A percentile compares a stretch with the other conserved stretches of the same genome.
phyloP scores from a whole-genome alignment of 2,329 filamentous ascomycete genomes.

The Ophiostoma sp. region DNA sequence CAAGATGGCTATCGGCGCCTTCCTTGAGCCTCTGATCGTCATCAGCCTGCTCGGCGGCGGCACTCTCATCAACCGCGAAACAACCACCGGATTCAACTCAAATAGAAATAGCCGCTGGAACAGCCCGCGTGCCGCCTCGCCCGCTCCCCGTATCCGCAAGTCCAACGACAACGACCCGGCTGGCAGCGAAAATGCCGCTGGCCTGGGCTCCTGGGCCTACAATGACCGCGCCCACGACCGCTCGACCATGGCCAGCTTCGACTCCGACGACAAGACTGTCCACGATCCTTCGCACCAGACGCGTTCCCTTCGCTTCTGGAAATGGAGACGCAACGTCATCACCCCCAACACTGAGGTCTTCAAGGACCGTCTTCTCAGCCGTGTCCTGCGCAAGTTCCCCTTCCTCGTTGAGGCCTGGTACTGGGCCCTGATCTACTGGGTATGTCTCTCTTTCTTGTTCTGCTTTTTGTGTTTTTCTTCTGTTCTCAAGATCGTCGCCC shows the following conservation, averaged over 20 bases:
- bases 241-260: not conserved
- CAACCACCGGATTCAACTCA: conserved; percentile 22
- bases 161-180: conserved; percentile 21
- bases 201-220: not conserved
- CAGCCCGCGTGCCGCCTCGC: conserved; percentile 25
- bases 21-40: conserved; percentile 58
- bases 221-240: not conserved
- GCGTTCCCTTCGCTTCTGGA: conserved; percentile 36
- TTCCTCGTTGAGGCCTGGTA: conserved; percentile 73
- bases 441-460: conserved; percentile 36
- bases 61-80: conserved; percentile 55
- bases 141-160: conserved; percentile 27
- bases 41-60: conserved; percentile 55
- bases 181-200: not conserved
- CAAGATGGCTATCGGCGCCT: conserved; percentile 44
- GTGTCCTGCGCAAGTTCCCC: conserved; percentile 60
- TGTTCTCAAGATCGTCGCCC: not conserved
- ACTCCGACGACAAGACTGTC: not conserved
- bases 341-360: conserved; percentile 59
- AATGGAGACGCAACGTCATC: conserved; percentile 43
- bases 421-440: conserved; percentile 72
- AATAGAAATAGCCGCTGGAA: conserved; percentile 19
- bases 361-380: conserved; percentile 54
- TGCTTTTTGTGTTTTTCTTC: not conserved
- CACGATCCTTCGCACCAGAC: conserved; percentile 22